A percentile compares a stretch with the other conserved stretches of the same genome.
Conservation (phyloP, 768 basidiomycete species). For the Suillus discolor region DNA sequence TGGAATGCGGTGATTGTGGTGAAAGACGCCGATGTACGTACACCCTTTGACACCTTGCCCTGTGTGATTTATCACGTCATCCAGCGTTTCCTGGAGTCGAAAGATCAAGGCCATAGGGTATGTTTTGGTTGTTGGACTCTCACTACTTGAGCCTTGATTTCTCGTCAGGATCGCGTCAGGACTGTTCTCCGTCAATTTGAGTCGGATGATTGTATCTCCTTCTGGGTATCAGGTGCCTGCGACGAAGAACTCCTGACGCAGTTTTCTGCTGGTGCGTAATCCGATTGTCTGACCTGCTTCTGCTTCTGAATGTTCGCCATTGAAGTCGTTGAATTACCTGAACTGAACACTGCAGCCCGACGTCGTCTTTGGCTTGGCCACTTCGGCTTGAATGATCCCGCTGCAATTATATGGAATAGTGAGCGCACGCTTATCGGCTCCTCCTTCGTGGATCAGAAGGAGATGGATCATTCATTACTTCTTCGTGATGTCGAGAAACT, state of each 20-base stretch:
- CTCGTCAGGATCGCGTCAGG: neutral
- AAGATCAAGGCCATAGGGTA: neutral
- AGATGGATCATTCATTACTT: neutral
- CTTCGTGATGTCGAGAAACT: conserved; percentile 6
- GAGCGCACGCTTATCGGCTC: neutral
- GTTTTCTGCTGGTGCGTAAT: neutral
- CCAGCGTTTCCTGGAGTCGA: neutral
- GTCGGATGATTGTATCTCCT: neutral
- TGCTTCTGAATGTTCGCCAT: neutral
- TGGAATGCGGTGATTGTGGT: conserved; percentile 5
- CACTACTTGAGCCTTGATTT: neutral
- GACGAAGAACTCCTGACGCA: neutral
- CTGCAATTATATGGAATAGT: neutral
- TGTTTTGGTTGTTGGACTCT: neutral
- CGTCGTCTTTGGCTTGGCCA: conserved; percentile 3
- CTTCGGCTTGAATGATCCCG: neutral
- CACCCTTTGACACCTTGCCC: too few relatives aligned
- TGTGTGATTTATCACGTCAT: neutral
- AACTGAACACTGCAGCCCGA: neutral
- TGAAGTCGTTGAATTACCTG: neutral
- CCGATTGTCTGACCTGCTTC: too few relatives aligned
- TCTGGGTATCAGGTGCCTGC: conserved; percentile 2
- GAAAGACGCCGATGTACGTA: conserved; percentile 1
- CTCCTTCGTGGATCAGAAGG: neutral
- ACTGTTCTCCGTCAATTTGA: neutral